Conservation (phyloP, 352 stramenopile genomes). For the Phytophthora constricta region DNA sequence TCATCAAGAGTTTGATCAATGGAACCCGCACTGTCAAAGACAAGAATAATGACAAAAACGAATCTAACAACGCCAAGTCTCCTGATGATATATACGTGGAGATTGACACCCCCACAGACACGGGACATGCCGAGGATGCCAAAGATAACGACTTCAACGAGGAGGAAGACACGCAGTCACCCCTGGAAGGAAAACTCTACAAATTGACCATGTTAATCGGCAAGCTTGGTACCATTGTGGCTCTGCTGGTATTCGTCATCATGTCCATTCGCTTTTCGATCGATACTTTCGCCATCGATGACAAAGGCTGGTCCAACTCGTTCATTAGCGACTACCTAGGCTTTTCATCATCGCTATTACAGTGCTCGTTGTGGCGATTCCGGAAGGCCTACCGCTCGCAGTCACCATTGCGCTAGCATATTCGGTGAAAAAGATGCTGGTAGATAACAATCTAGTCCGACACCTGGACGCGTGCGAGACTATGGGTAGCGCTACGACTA, state of each 20-base stretch:
- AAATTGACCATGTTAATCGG: constrained; percentile 57
- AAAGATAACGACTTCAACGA: constrained; percentile 9
- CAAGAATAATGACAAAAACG: neutral
- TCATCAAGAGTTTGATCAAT: constrained; percentile 72
- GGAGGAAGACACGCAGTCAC: constrained; percentile 18
- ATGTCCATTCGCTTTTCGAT: constrained; percentile 80
- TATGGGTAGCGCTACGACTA: constrained; percentile 98
- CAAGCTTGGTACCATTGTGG: constrained; percentile 41
- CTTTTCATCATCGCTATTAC: constrained; percentile 95
- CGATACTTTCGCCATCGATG: constrained; percentile 64
- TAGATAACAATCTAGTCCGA: constrained; percentile 98
- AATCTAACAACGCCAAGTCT: neutral
- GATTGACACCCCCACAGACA: constrained; percentile 21
- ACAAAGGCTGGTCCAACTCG: constrained; percentile 66
- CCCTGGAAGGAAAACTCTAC: constrained; percentile 74
- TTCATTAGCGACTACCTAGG: constrained; percentile 78
- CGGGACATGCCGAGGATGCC: neutral
- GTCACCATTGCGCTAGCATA: constrained; percentile 96
- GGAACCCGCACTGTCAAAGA: neutral
- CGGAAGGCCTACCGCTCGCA: constrained; percentile 93
- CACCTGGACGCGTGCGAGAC: constrained; percentile 98
- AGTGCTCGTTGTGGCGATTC: constrained; percentile 95
- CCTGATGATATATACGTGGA: constrained; percentile 21
- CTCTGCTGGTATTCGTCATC: constrained; percentile 53
- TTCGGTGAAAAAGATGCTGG: constrained; percentile 98